These are phyloP conservation scores for Chalaropsis thielavioides DNA, from an alignment of 2,329 filamentous ascomycete species.

Conservation along the genomic window DNA sequence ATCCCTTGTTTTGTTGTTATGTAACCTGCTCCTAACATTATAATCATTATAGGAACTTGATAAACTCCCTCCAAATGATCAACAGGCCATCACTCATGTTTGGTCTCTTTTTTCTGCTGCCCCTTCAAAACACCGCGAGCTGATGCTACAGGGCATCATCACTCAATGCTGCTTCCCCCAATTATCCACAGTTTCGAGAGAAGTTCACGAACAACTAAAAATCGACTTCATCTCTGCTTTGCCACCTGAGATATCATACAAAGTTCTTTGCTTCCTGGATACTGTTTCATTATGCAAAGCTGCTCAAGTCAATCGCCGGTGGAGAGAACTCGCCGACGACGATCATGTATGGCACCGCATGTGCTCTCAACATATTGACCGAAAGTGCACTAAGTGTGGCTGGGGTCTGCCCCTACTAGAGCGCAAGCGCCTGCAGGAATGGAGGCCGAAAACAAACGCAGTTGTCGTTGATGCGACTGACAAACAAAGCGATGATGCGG, in stretches of 20 bases:
- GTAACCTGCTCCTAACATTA: constrained; percentile 7
- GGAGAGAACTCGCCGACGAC: constrained; percentile 84
- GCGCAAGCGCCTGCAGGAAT: constrained; percentile 70
- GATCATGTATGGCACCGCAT: constrained; percentile 95
- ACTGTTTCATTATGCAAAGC: constrained; percentile 91
- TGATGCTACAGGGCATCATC: constrained; percentile 94
- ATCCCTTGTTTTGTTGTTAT: neutral
- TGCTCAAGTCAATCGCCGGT: constrained; percentile 78
- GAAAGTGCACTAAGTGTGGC: constrained; percentile 87
- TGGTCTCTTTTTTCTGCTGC: constrained; percentile 97
- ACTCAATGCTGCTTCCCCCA: constrained; percentile 97
- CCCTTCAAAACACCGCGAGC: constrained; percentile 78
- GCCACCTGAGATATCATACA: constrained; percentile 80
- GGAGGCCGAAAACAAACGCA: constrained; percentile 44
- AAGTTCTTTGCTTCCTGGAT: constrained; percentile 84
- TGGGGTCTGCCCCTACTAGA: constrained; percentile 88
- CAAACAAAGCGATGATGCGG: constrained; percentile 20
- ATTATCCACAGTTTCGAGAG: constrained; percentile 78
- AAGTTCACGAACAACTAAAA: constrained; percentile 86
- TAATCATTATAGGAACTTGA: constrained; percentile 53
- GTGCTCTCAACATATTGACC: constrained; percentile 93
- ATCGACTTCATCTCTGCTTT: constrained; percentile 91
- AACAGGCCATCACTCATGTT: constrained; percentile 90
- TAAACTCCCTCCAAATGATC: constrained; percentile 65
- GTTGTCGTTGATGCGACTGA: constrained; percentile 8